Base-by-base conservation (phyloP, 2,329 filamentous ascomycete genomes). In the Aspergillus texensis region DNA sequence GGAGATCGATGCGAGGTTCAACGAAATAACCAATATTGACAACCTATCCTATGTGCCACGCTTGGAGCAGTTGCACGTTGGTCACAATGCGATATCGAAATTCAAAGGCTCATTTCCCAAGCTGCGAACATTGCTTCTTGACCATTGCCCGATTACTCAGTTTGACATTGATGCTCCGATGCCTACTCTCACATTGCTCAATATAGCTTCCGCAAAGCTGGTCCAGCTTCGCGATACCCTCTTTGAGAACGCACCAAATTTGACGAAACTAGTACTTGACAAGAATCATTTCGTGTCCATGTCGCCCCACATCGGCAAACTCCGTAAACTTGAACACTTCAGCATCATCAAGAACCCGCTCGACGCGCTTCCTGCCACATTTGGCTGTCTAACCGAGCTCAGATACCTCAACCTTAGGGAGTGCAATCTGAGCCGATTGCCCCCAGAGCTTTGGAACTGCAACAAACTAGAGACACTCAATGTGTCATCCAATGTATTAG, bases 381-480 rank as follows among this genome's bases (percentile, higher is more conserved):
- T 99, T 68, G 95, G 95, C 6, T 94, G 92, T 67, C 84, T 99
- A 28, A 87, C 85, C 0, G 94, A 98, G 76, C 83, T 99, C 65
- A 90, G 89, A 59, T 90, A 93, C 66, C 83, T 99, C 46, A 94
- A 99, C 74, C 86, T 98, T 21, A 88, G 94, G 67, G 93, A 95
- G 74, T 99, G 98, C 81, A 99, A 98, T 73, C 86, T 99, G 62
- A 91, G 90, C 68, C 91, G 90, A 72, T 83, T 99, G 36, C 95
- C 95, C 2, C 88, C 92, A 74, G 95, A 99, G 74, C 85, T 99
- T n/a, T 99, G 95, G 95, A 94, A 92, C 84, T 94, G 94, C 58
- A 90, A 90, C 70, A 93, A 91, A 74, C 80, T 99, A 60, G 94
- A 98, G 77, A 94, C 91, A 0, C 85, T 99, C 63, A 99, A 99